These are phyloP conservation scores for Haplographium delicatum DNA, from an alignment of 495 filamentous ascomycete species.

Conservation along the genomic window DNA sequence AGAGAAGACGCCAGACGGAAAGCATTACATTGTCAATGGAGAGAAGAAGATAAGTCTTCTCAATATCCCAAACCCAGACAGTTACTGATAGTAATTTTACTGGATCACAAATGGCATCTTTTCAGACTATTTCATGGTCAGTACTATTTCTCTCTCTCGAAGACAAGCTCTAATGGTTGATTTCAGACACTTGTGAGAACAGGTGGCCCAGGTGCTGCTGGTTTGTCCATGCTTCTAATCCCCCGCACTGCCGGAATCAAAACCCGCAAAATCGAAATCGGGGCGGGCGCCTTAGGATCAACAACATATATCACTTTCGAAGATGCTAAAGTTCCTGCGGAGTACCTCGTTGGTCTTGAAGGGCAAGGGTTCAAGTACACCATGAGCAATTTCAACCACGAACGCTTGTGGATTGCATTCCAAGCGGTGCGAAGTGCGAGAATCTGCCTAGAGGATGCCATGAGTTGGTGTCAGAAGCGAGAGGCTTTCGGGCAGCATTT, in stretches of 20 bases:
- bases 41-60: conserved; percentile 71
- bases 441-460: conserved; percentile 90
- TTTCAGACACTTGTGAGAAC: conserved; percentile 76
- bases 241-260: conserved; percentile 64
- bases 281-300: conserved; percentile 87
- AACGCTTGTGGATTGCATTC: conserved; percentile 95
- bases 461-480: conserved; percentile 94
- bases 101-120: conserved; percentile 99
- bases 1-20: conserved; percentile 85
- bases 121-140: conserved; percentile 83
- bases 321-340: conserved; percentile 96
- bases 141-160: background rate
- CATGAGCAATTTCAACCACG: conserved; percentile 99
- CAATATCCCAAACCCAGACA: background rate
- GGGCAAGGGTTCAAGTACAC: conserved; percentile 88
- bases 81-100: background rate
- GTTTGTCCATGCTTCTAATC: conserved; percentile 72
- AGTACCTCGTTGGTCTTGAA: conserved; percentile 92
- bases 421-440: conserved; percentile 89
- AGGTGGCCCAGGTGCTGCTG: conserved; percentile 76
- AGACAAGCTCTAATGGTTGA: background rate
- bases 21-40: conserved; percentile 97
- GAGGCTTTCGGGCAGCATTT: conserved; percentile 90
- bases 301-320: conserved; percentile 97
- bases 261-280: conserved; percentile 94